Base-by-base conservation (phyloP, 768 basidiomycete genomes). In the Mycena polygramma region DNA sequence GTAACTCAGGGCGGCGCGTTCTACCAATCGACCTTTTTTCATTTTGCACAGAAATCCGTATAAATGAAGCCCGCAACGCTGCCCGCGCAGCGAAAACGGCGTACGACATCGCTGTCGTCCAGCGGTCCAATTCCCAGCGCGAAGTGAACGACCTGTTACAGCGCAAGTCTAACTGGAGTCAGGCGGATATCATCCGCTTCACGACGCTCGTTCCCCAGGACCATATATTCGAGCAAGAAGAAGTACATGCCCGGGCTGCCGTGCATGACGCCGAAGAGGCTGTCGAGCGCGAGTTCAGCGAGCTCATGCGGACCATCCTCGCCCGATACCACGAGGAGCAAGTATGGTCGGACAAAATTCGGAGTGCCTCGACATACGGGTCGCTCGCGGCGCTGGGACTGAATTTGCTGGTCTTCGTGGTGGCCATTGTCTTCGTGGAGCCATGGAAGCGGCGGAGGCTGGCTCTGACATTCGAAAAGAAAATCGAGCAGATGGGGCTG, bases 301-400 rank as follows among this genome's bases (percentile, higher is more conserved):
- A 91, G 77, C 87, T 98, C 39, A 94, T 97, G 92, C 91, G 91
- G 65, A 85, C 88, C 13, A 99, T 99, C 76, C 87, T 99, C 68
- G 91, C 89, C 57, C 88, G 97, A 46, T 99, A 99, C 80, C 97
- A 99, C 82, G 97, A 98, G 81, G 98, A 99, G 79, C 98, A 99
- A 79, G 90, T 98, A 3, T 99, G 98, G 98, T 96, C 94, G 62
- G 97, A 99, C 85, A 99, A 99, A 82, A 98, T 99, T 69, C 90
- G 98, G 43, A 95, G 94, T 74, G 92, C 93, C 35, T 96, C 94
- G 71, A 98, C 98, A 7, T 98, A 98, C 78, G 97, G 96, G 4
- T 93, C 92, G 48, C 83, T 98, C 68, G 91, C 91, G 7, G 97
- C 90, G 63, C 86, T 98, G 26, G 92, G 90, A 15, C 88, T 97